Evolutionary conservation across 352 stramenopile species (phyloP).

Genomic region (Globisporangium emineosum): DNA sequence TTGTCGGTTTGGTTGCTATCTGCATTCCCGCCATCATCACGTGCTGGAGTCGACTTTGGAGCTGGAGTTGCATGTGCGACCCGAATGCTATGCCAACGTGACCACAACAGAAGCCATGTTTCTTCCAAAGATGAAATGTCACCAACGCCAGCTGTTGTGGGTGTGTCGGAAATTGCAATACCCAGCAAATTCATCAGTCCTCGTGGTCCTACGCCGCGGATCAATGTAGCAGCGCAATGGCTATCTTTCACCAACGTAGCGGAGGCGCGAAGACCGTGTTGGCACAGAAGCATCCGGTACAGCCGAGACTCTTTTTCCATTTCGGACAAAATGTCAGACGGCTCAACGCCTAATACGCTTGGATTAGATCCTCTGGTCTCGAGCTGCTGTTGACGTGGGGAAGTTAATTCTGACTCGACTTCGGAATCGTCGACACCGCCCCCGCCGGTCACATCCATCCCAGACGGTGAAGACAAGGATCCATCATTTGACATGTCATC

Average conservation of each 20-base stretch:
- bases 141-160: constrained; percentile 55
- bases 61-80: constrained; percentile 38
- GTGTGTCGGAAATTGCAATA: constrained; percentile 72
- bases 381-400: constrained; percentile 26
- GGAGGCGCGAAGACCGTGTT: constrained; percentile 70
- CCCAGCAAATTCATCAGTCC: constrained; percentile 65
- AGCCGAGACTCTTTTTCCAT: constrained; percentile 79
- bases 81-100: constrained; percentile 65
- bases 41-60: constrained; percentile 21
- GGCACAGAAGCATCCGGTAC: constrained; percentile 71
- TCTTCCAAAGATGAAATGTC: constrained; percentile 79
- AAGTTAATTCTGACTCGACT: constrained; percentile 42
- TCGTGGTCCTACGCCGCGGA: constrained; percentile 44
- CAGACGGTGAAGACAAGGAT: constrained; percentile 62
- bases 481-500: constrained; percentile 87
- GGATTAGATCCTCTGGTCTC: constrained; percentile 1
- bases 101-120: constrained; percentile 77
- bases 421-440: constrained; percentile 56
- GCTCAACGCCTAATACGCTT: constrained; percentile 26
- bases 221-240: constrained; percentile 60
- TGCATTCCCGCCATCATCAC: constrained; percentile 18
- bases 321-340: constrained; percentile 51
- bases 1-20: constrained; percentile 28
- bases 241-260: constrained; percentile 71
- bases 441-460: constrained; percentile 46